Evolutionary conservation across 2,329 filamentous ascomycete genomes (phyloP).

Genomic region (Monilinia fructigena): DNA sequence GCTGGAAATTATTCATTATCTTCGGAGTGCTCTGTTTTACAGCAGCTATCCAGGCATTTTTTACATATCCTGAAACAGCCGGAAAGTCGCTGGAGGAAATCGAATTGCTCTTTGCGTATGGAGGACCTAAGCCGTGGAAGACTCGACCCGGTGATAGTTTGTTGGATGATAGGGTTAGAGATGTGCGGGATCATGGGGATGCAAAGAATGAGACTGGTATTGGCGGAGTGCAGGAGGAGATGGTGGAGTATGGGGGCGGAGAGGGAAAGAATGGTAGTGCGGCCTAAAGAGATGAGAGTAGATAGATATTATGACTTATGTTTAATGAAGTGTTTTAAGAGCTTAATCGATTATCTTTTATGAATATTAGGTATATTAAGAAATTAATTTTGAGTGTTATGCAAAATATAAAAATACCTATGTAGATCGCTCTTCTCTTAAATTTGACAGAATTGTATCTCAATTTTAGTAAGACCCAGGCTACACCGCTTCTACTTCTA

Average conservation of each 20-base stretch:
- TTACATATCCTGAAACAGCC: conserved; percentile 41
- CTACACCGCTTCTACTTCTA: too few relatives aligned
- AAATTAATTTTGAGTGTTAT: too few relatives aligned
- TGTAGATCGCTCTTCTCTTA: too few relatives aligned
- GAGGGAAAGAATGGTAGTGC: neutral
- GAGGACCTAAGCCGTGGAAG: conserved; percentile 31
- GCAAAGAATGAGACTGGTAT: neutral
- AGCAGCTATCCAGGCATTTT: conserved; percentile 40
- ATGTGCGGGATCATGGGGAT: conserved; percentile 23
- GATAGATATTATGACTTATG: neutral
- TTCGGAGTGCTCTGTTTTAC: conserved; percentile 50
- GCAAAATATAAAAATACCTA: too few relatives aligned
- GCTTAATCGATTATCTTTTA: neutral
- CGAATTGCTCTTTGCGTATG: conserved; percentile 38
- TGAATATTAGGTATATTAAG: neutral
- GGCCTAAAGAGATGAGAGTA: neutral
- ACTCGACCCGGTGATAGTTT: conserved; percentile 28
- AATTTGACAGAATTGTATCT: too few relatives aligned
- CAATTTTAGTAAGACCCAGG: too few relatives aligned
- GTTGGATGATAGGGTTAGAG: conserved; percentile 29
- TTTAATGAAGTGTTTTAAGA: neutral
- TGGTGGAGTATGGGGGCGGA: neutral
- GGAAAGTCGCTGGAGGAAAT: conserved; percentile 41
- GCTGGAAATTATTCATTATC: conserved; percentile 52
- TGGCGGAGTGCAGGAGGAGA: neutral